Evolutionary conservation across 805 yeast genomes (phyloP), one percentile per base, ranked within the genome.

Genomic region (Kazachstania kunashirensis): DNA sequence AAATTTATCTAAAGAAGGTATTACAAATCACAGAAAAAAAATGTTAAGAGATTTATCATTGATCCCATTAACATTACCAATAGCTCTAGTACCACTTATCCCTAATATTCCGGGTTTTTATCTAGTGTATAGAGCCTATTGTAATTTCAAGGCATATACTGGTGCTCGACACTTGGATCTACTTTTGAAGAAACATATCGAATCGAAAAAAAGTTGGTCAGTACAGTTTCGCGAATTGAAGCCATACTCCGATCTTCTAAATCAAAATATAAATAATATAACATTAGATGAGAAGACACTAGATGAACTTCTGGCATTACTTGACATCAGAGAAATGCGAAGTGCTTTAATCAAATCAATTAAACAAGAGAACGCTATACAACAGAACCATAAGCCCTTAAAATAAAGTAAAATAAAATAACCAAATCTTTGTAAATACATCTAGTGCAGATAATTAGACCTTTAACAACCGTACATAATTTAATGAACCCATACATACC

Each of bases 91-190:
- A 0, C 97, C 97, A 0, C 67, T 88, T n/a, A 56, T 86, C 3
- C 97, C 97, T 15, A 88, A 88, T 49, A 73, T 88, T 15, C 97
- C 97, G 0, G 95, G 95, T 0, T 81, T 89, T 52, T 89, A 85
- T 50, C 59, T 88, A 29, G 67, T 81, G 3, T 88, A 81, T 54
- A 67, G 97, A 42, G 68, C 81, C 14, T 88, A 85, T 62, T 84
- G 95, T 54, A 84, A 89, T 55, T 68, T 78, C 53, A 81, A 80
- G 48, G 95, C 95, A 0, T 64, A 70, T 42, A 55, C 73, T 29
- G 96, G 96, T 0, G 81, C 84, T 5, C 64, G 68, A 43, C 92
- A 84, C 52, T 59, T 88, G 42, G 60, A 67, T 24, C 70, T 69
- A 36, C 62, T 88, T 37, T 52, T 77, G n/a, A 65, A 67, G 19